Conservation (phyloP, 2,329 filamentous ascomycete genomes). For the Epichloe glyceriae region DNA sequence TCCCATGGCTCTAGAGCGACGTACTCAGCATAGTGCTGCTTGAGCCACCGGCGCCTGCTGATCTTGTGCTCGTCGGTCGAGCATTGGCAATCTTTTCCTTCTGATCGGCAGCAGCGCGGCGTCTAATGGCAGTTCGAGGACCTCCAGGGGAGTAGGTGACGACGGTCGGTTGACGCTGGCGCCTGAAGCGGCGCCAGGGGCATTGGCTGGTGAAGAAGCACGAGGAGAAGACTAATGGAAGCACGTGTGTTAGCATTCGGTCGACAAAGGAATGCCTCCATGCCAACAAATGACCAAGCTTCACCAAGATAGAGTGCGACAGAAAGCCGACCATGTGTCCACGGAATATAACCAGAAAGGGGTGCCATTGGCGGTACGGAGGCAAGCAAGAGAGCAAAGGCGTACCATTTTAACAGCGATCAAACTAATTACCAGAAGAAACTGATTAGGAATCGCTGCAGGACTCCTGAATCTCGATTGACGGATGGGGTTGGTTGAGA, state of each 20-base stretch:
- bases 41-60: constrained; percentile 88
- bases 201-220: constrained; percentile 45
- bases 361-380: not conserved
- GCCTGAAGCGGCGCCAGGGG: constrained; percentile 48
- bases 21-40: constrained; percentile 97
- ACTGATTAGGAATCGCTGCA: constrained; percentile 21
- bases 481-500: constrained; percentile 6
- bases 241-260: not conserved
- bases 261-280: too few relatives aligned
- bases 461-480: constrained; percentile 17
- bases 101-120: constrained; percentile 90
- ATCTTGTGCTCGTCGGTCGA: constrained; percentile 79
- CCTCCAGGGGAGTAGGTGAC: constrained; percentile 86
- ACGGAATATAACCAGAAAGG: not conserved
- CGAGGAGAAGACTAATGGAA: constrained; percentile 41
- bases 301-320: not conserved
- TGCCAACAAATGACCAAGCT: not conserved
- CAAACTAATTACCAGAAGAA: constrained; percentile 8
- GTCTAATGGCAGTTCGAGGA: constrained; percentile 86
- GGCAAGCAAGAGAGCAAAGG: not conserved
- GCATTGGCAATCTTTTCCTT: constrained; percentile 95
- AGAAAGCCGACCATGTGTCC: not conserved
- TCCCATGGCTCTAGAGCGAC: constrained; percentile 36
- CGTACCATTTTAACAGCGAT: constrained; percentile 20
- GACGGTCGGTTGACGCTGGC: constrained; percentile 63